Percentiles rank a stretch among this genome's conserved stretches.
These are phyloP conservation scores for Phytophthora sojae DNA, from an alignment of 352 stramenopile genomes.

Conservation along the genomic window DNA sequence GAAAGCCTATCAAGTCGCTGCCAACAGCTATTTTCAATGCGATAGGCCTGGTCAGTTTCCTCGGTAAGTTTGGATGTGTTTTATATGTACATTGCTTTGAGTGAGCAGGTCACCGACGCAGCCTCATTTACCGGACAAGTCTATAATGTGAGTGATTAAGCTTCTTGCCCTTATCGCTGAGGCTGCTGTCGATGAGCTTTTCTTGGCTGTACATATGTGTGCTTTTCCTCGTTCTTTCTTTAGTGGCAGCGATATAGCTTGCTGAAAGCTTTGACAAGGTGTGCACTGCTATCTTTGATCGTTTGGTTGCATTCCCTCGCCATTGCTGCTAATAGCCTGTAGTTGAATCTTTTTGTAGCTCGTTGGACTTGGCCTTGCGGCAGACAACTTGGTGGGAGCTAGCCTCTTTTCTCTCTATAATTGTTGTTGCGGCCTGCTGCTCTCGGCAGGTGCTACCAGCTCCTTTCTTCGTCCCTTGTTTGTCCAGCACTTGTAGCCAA, in stretches of 20 bases:
- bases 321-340: constrained; percentile 36
- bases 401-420: constrained; percentile 26
- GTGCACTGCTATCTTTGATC: constrained; percentile 37
- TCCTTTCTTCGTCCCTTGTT: constrained; percentile 7
- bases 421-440: constrained; percentile 40
- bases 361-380: neutral
- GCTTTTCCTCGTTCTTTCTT: constrained; percentile 37
- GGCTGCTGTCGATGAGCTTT: constrained; percentile 24
- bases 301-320: constrained; percentile 1
- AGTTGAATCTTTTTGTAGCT: constrained; percentile 35
- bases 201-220: constrained; percentile 19
- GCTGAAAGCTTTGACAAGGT: constrained; percentile 12
- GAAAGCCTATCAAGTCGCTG: constrained; percentile 9
- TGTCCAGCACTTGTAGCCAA: neutral
- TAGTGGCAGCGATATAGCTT: constrained; percentile 23
- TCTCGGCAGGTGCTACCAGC: constrained; percentile 10
- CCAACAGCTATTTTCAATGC: constrained; percentile 25
- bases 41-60: constrained; percentile 13
- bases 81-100: constrained; percentile 2
- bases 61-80: constrained; percentile 25
- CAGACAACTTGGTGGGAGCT: constrained; percentile 10
- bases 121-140: neutral
- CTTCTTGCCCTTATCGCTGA: constrained; percentile 1
- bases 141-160: constrained; percentile 17
- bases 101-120: constrained; percentile 3